Percentiles rank a stretch among this genome's conserved stretches.
Conservation (phyloP, 768 basidiomycete species). For the Hortiboletus campestris region DNA sequence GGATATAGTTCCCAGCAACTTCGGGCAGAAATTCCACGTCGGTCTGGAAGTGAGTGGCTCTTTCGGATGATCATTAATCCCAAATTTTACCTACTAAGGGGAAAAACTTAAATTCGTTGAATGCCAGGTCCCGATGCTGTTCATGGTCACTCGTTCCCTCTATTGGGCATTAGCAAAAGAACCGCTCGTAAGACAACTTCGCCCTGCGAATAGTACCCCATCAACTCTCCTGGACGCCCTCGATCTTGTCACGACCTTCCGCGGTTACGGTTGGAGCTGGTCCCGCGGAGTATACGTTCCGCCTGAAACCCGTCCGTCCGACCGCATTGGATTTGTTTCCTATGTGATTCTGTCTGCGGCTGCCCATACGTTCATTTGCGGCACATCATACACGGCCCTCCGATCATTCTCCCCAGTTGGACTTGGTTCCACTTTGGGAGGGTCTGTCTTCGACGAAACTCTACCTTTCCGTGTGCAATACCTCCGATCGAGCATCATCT, state of each 20-base stretch:
- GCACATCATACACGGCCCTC: not conserved
- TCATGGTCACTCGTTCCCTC: not conserved
- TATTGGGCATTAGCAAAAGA: not conserved
- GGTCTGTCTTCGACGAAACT: not conserved
- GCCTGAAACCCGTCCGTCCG: not conserved
- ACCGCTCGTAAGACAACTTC: not conserved
- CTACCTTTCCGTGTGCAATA: not conserved
- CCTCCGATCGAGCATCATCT: not conserved
- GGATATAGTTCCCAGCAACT: not conserved
- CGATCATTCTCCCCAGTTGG: not conserved
- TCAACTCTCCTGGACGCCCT: not conserved
- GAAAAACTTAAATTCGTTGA: not conserved
- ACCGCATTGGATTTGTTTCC: not conserved
- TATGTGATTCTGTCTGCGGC: not conserved
- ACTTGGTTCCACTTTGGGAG: not conserved
- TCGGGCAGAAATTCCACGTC: not conserved
- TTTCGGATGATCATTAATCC: not conserved
- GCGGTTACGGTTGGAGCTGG: not conserved
- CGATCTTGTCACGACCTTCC: not conserved
- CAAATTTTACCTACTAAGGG: not conserved
- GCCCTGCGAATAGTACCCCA: not conserved
- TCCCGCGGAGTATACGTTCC: not conserved
- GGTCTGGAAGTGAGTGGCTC: not conserved
- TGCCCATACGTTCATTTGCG: not conserved
- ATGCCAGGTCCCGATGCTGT: not conserved